Base-by-base conservation (phyloP, 2,329 filamentous ascomycete species). In the Ustilaginoidea virens region DNA sequence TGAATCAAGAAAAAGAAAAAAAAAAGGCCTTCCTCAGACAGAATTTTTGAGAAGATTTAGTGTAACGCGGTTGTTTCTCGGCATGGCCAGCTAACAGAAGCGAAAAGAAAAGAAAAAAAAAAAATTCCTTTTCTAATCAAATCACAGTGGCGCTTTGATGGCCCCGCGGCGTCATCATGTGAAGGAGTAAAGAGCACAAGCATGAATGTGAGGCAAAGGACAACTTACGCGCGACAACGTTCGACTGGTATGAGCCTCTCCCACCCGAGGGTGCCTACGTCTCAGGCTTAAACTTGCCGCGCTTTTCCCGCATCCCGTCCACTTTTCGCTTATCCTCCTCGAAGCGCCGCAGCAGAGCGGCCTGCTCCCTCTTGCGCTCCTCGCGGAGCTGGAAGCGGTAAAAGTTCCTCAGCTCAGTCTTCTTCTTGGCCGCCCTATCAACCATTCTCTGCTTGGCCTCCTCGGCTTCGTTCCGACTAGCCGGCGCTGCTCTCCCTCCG, bases 351-450 rank as follows among this genome's bases (percentile, higher is more conserved):
- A 80, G 55, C 51, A 90, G 46, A 34, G 74, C 66, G 26, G 68
- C 63, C 49, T 82, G 78, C 42, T 74, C 67, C 44, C 72, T 69
- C 62, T 90, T 90, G 55, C 75, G 70, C 58, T 72, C 74, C 59
- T 90, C 79, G 26, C 82, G 59, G 39, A 71, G 66, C 61, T 92
- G 82, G 63, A 87, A 92, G 34, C 81, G 63, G 51, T 92, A 92
- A 48, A 92, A 92, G 51, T 81, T 75, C 34, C 69, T 68, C 42
- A 72, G 60, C 27, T 74, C 71, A 21, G 64, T 61, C 45, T 66
- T 70, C 60, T 69, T 75, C 55, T 67, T 60, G 42, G 66, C 60
- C 39, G 63, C 64, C 52, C 74, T 69, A 50, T 80, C 71, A 45
- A 70, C 56, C 59, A 74, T 66, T 51, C 63, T 66, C 43, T 57